A percentile compares a stretch with the other conserved stretches of the same genome.
These are phyloP conservation scores for Solanum infundibuliforme DNA, from an alignment of 257 asterid genomes.

Conservation along the genomic window DNA sequence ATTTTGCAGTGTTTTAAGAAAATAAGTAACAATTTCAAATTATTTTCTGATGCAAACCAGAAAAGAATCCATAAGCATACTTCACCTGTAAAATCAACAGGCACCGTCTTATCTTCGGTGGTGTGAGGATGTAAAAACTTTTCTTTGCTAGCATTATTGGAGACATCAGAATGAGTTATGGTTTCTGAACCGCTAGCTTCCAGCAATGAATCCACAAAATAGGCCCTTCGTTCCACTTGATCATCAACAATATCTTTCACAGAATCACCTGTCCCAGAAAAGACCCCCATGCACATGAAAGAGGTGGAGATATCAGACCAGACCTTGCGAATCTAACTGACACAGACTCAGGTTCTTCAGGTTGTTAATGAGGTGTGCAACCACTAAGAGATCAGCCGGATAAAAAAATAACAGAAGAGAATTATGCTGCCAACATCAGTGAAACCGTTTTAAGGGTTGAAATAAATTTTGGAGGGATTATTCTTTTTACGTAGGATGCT, in stretches of 20 bases:
- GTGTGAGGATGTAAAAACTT: slow-evolving; percentile 25
- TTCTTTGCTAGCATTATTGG: slow-evolving; percentile 23
- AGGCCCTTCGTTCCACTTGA: slow-evolving; percentile 64
- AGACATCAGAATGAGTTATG: slow-evolving; percentile 22
- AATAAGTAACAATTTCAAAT: background rate
- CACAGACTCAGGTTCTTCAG: background rate
- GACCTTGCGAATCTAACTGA: background rate
- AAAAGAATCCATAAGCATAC: slow-evolving; percentile 11
- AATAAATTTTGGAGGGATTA: background rate
- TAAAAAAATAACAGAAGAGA: background rate
- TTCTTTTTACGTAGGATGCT: background rate
- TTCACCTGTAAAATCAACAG: slow-evolving; percentile 5
- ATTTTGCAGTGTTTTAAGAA: background rate
- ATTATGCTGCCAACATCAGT: background rate
- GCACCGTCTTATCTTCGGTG: slow-evolving; percentile 12
- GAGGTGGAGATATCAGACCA: background rate
- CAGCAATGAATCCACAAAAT: slow-evolving; percentile 71
- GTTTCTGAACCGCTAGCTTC: slow-evolving; percentile 25
- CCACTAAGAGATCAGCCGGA: background rate
- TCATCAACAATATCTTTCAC: slow-evolving; percentile 29
- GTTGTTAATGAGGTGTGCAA: background rate
- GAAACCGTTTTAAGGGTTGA: background rate
- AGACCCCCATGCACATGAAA: background rate
- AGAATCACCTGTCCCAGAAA: slow-evolving; percentile 38
- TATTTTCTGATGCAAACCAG: background rate